Evolutionary conservation across 805 yeast genomes (phyloP).

Genomic region (Candida broadrunensis): DNA sequence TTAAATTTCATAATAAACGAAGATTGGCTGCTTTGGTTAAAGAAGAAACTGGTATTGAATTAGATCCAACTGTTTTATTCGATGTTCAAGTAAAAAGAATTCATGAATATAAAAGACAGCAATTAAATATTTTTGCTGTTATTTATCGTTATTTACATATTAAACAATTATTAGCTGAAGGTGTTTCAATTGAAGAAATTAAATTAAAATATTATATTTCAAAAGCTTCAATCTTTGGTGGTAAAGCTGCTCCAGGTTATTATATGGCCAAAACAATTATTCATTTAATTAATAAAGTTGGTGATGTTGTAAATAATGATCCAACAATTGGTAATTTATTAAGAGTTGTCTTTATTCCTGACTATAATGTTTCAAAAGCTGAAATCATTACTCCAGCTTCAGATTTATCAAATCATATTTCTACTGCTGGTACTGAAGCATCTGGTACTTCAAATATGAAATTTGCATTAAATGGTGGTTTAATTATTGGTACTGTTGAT

Average conservation of each 20-base stretch:
- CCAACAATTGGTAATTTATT: constrained; percentile 68
- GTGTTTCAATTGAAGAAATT: constrained; percentile 36
- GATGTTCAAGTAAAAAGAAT: constrained; percentile 94
- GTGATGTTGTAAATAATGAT: constrained; percentile 77
- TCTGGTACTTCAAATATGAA: constrained; percentile 96
- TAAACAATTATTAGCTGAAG: constrained; percentile 60
- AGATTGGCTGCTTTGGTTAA: constrained; percentile 67
- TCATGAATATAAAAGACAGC: constrained; percentile 95
- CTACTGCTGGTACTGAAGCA: constrained; percentile 97
- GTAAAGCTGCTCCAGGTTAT: constrained; percentile 97
- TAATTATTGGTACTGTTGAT: constrained; percentile 92
- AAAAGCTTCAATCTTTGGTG: constrained; percentile 83
- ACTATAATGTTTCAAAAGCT: constrained; percentile 91
- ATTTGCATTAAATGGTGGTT: constrained; percentile 90
- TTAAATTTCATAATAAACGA: constrained; percentile 68
- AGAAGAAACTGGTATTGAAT: constrained; percentile 57
- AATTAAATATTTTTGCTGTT: constrained; percentile 85
- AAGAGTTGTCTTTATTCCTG: constrained; percentile 87
- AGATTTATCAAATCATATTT: constrained; percentile 88
- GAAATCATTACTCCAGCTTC: constrained; percentile 88
- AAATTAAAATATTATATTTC: constrained; percentile 67
- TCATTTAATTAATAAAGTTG: constrained; percentile 78
- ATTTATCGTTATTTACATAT: constrained; percentile 78
- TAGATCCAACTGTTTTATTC: constrained; percentile 73
- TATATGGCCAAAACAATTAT: constrained; percentile 92